Percentiles rank a stretch among this genome's conserved stretches.
These are phyloP conservation scores for Conringia planisiliqua DNA, from an alignment of 345 rosid genomes.

Conservation along the genomic window DNA sequence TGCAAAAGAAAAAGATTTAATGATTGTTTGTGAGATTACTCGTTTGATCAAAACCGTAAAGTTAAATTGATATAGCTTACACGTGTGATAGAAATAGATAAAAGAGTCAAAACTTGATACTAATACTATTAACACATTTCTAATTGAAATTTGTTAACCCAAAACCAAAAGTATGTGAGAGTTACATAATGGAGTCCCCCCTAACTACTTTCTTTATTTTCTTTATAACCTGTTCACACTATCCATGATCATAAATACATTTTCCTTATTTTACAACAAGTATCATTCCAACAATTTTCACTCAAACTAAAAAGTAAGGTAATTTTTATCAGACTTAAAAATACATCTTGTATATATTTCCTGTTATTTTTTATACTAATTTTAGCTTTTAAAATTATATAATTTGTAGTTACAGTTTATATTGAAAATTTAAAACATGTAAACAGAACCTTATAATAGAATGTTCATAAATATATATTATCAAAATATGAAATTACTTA, in stretches of 20 bases:
- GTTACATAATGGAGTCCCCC: slow-evolving; percentile 7
- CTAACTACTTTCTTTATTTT: not conserved
- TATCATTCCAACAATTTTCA: not conserved
- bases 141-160: slow-evolving; percentile 24
- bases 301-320: not conserved
- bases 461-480: not conserved
- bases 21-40: not conserved
- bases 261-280: not conserved
- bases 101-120: slow-evolving; percentile 23
- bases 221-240: not conserved
- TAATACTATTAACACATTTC: slow-evolving; percentile 20
- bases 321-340: not conserved
- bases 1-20: slow-evolving; percentile 22
- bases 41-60: not conserved
- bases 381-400: not conserved
- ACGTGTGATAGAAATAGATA: slow-evolving; percentile 17
- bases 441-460: not conserved
- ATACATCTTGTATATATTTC: not conserved
- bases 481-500: slow-evolving; percentile 25
- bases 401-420: not conserved
- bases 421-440: not conserved
- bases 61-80: not conserved
- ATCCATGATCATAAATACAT: not conserved
- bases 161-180: slow-evolving; percentile 11
- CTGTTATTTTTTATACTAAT: not conserved